Evolutionary conservation across 371 early-diverging fungal species (phyloP), one percentile per base, ranked within the genome.

Genomic region (Circinella umbellata): DNA sequence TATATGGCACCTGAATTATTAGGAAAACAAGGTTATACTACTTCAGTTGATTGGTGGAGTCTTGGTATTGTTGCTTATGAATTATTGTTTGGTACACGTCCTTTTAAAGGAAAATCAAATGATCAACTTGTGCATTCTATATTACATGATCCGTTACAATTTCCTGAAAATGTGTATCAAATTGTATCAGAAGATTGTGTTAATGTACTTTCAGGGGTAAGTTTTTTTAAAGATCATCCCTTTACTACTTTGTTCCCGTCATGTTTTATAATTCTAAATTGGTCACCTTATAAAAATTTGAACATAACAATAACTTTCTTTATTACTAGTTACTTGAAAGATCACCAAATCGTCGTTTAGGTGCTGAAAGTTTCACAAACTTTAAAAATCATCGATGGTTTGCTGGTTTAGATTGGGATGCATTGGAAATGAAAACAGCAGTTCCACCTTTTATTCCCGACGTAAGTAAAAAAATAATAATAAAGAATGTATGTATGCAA

Each of bases 11-110:
- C 95, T 1, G 95, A 95, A 76, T 80, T 95, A 9, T 73, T 95
- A 10, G 73, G 75, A 20, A 84, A 88, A 63, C 86, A 88, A 65
- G 93, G 93, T 0, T 95, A 95, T 74, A 73, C 82, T 49, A 72
- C 81, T 14, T 86, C 90, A 0, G 89, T 93, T 0, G 95, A 98
- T 78, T 95, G 95, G 92, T 98, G 97, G 97, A 86, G 91, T 61
- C 71, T 96, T 34, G 97, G 96, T 4, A 89, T 97, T 38, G 81
- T 93, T 18, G 79, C 92, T 54, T 97, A 90, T 76, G 96, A 96
- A 76, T 70, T 92, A 35, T 70, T 90, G 13, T 90, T 86, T 75
- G 92, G 93, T 57, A 88, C 84, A 90, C 88, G 93, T 6, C 94
- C 94, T n/a, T 94, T 92, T 76, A 83, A 89, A 53, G 90, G 88